These are phyloP conservation scores for Melaleuca quinquenervia DNA, from an alignment of 345 rosid species.

Conservation along the genomic window DNA sequence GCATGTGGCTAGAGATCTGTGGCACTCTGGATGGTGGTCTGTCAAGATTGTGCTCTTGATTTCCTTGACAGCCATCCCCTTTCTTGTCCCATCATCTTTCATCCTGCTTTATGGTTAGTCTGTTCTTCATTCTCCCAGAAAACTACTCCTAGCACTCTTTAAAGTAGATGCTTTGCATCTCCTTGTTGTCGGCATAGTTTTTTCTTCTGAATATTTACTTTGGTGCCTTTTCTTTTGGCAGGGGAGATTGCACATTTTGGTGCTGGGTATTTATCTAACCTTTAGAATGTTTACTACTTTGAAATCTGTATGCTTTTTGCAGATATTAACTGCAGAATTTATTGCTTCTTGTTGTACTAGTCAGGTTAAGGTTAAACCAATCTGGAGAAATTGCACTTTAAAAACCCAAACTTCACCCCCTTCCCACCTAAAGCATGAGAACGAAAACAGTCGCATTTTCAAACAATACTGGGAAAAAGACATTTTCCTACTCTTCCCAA, in stretches of 20 bases:
- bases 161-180: background rate
- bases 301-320: background rate
- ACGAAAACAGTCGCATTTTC: background rate
- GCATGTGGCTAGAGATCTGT: constrained; percentile 48
- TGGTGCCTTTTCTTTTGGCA: constrained; percentile 13
- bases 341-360: background rate
- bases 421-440: background rate
- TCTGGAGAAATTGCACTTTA: background rate
- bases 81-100: constrained; percentile 59
- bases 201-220: background rate
- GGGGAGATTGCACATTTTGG: constrained; percentile 98
- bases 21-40: constrained; percentile 99
- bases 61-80: constrained; percentile 47
- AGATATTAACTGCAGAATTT: background rate
- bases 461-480: background rate
- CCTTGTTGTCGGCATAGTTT: background rate
- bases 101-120: constrained; percentile 73
- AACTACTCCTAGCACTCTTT: background rate
- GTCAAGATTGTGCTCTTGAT: constrained; percentile 56
- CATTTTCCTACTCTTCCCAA: background rate
- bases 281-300: background rate
- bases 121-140: background rate
- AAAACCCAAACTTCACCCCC: background rate
- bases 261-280: constrained; percentile 56
- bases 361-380: background rate